Evolutionary conservation across 495 filamentous ascomycete genomes (phyloP).

Genomic region (Penicillium bialowiezense): DNA sequence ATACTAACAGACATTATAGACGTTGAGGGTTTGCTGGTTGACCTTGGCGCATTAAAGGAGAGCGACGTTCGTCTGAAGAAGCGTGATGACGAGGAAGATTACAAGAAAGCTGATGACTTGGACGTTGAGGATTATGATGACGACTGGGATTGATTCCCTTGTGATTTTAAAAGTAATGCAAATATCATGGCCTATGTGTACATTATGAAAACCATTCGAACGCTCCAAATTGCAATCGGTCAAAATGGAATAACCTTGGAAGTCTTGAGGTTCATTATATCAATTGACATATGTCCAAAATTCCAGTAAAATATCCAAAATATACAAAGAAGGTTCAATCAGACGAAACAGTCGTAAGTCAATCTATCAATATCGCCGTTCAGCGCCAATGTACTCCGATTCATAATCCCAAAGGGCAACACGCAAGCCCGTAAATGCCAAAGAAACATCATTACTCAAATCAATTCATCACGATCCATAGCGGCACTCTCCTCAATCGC

Average conservation of each 20-base stretch:
- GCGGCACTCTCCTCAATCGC: conserved; percentile 78
- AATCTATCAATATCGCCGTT: background rate
- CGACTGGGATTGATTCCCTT: conserved; percentile 68
- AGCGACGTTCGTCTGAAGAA: conserved; percentile 76
- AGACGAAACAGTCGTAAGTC: no score
- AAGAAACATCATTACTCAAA: conserved; percentile 42
- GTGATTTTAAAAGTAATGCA: conserved; percentile 3
- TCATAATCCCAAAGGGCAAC: conserved; percentile 3
- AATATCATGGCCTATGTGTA: conserved; percentile 19
- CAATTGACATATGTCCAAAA: background rate
- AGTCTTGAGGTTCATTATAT: background rate
- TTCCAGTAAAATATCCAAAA: background rate
- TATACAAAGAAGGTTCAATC: background rate
- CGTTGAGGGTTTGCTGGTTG: conserved; percentile 74
- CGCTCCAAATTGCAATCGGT: no score
- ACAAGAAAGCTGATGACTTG: conserved; percentile 44
- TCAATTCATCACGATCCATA: conserved; percentile 69
- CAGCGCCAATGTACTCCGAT: conserved; percentile 17
- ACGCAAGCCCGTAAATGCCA: conserved; percentile 7
- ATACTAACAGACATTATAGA: conserved; percentile 33
- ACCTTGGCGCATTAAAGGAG: conserved; percentile 70
- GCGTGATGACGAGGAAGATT: conserved; percentile 56
- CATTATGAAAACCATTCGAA: conserved; percentile 15
- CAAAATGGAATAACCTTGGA: no score
- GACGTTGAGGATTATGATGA: conserved; percentile 63